These are phyloP conservation scores for Sarocladiaceae sp. DNA, from an alignment of 2,329 filamentous ascomycete species.

Conservation along the genomic window DNA sequence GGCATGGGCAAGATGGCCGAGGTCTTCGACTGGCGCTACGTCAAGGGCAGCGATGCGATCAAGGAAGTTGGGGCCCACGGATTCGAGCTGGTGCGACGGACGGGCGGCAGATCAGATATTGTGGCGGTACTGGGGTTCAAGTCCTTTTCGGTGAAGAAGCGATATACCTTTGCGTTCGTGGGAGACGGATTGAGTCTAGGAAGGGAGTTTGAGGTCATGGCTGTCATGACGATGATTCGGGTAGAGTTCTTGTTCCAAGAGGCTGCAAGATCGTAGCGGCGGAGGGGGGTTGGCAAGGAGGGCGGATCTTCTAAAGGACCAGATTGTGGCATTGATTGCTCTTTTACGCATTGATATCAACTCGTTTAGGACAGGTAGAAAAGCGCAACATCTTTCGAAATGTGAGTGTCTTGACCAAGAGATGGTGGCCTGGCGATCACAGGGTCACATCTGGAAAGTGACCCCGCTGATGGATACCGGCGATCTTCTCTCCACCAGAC, in stretches of 20 bases:
- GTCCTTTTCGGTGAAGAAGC: background rate
- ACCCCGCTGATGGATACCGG: too few relatives aligned
- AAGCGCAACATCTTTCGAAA: too few relatives aligned
- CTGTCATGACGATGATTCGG: background rate
- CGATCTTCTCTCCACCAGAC: too few relatives aligned
- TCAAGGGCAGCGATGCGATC: background rate
- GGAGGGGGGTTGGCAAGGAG: too few relatives aligned
- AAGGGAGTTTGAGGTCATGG: background rate
- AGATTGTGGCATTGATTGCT: too few relatives aligned
- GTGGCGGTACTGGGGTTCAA: background rate
- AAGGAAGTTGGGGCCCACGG: background rate
- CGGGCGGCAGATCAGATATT: background rate
- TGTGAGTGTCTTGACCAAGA: too few relatives aligned
- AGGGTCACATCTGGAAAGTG: too few relatives aligned
- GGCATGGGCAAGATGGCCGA: background rate
- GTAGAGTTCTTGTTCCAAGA: constrained; percentile 1
- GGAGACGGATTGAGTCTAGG: background rate
- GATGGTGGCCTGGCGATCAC: too few relatives aligned
- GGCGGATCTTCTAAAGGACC: too few relatives aligned
- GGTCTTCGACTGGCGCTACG: background rate
- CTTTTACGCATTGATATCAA: too few relatives aligned
- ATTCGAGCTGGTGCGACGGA: background rate
- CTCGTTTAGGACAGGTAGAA: too few relatives aligned
- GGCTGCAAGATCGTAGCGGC: background rate
- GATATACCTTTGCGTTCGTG: background rate